Conservation (phyloP, 2,329 filamentous ascomycete species). For the Ophiostoma populinum region DNA sequence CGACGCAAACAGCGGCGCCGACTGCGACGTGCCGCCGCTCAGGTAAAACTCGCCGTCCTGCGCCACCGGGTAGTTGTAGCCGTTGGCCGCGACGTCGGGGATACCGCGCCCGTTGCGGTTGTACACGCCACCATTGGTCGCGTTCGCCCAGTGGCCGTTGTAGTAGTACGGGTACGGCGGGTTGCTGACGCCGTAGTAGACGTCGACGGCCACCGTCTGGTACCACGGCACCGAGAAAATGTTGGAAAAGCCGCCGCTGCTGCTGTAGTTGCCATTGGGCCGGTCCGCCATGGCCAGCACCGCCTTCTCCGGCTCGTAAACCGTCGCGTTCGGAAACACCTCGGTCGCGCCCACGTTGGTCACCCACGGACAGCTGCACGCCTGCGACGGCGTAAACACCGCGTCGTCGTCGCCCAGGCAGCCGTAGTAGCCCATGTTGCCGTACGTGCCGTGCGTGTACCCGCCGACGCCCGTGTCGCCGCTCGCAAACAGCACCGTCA, state of each 20-base stretch:
- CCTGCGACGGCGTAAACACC: constrained; percentile 12
- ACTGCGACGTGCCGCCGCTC: constrained; percentile 33
- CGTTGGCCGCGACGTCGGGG: constrained; percentile 15
- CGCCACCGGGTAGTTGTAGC: constrained; percentile 15
- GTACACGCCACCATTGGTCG: constrained; percentile 13
- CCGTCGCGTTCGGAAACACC: constrained; percentile 21
- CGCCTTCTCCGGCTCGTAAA: neutral
- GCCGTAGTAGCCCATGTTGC: constrained; percentile 24
- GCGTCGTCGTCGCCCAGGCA: constrained; percentile 13
- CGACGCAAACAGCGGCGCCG: constrained; percentile 39
- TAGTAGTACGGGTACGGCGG: constrained; percentile 1
- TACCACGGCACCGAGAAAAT: constrained; percentile 26
- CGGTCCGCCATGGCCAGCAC: constrained; percentile 9
- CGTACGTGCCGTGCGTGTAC: constrained; percentile 22
- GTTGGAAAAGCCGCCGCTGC: constrained; percentile 29
- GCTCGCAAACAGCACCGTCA: constrained; percentile 31
- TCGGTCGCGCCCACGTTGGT: constrained; percentile 24
- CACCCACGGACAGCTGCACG: constrained; percentile 26
- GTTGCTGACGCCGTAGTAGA: constrained; percentile 20
- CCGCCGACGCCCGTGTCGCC: constrained; percentile 32
- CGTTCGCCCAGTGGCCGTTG: no score
- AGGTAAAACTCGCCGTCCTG: constrained; percentile 17
- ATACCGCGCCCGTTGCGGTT: constrained; percentile 14
- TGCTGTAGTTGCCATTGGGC: constrained; percentile 14
- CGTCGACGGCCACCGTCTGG: constrained; percentile 22